Evolutionary conservation across 2,329 filamentous ascomycete species (phyloP).

Genomic region (Alternaria arbusti): DNA sequence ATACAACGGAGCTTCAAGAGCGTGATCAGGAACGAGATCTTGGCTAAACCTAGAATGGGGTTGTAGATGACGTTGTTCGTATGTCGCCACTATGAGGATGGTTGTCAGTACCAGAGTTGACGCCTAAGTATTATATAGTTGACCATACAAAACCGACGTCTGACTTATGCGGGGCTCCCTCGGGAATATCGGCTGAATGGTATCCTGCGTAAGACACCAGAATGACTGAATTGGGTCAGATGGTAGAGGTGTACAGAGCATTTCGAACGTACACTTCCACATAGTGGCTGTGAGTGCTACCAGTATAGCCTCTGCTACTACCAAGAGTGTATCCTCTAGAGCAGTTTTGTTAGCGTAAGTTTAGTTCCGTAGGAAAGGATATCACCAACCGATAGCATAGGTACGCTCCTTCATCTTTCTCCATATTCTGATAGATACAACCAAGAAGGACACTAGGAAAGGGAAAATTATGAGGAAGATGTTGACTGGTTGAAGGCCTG

Average conservation of each 20-base stretch:
- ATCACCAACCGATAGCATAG: slow-evolving; percentile 3
- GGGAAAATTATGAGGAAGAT: slow-evolving; percentile 10
- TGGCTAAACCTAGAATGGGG: slow-evolving; percentile 11
- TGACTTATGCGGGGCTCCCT: slow-evolving; percentile 1
- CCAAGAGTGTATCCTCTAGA: neutral
- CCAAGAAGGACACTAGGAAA: neutral
- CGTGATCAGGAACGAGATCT: slow-evolving; percentile 16
- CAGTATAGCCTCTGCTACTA: neutral
- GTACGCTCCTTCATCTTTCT: neutral
- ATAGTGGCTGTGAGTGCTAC: neutral
- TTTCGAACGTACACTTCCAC: neutral
- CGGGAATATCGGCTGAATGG: slow-evolving; percentile 5
- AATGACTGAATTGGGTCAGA: neutral
- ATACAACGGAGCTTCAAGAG: slow-evolving; percentile 8
- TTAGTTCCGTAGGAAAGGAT: neutral
- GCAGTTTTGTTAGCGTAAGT: neutral
- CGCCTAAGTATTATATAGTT: neutral
- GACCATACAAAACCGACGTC: neutral
- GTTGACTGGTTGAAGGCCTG: slow-evolving; percentile 7
- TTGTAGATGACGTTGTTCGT: slow-evolving; percentile 10
- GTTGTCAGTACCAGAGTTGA: neutral
- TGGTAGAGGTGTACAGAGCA: no score
- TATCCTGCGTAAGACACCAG: slow-evolving; percentile 1
- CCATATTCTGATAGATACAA: slow-evolving; percentile 10
- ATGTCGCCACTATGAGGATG: slow-evolving; percentile 8